Conservation (phyloP, 202 grass and related monocot genomes). For the Bolboschoenoplectus hybrid region DNA sequence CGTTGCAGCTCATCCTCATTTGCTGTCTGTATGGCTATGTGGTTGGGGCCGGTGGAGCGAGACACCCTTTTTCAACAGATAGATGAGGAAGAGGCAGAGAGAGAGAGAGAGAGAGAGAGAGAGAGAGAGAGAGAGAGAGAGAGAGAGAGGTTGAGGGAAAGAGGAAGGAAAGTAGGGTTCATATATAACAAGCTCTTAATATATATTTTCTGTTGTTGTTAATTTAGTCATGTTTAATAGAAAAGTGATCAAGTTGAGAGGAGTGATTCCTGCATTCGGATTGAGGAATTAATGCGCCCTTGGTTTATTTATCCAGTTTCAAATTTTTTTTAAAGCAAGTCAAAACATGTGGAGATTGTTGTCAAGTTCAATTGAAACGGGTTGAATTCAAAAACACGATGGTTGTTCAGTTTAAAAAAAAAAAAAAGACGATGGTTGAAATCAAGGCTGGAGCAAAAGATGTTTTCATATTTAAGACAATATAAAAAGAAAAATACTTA, state of each 20-base stretch:
- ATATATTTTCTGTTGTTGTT: constrained; percentile 1
- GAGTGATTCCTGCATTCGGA: neutral
- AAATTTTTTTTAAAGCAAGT: neutral
- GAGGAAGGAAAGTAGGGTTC: neutral
- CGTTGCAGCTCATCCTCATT: constrained; percentile 76
- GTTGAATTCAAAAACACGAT: too few species aligned
- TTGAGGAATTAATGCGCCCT: neutral
- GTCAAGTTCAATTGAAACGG: neutral
- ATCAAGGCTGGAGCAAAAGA: too few species aligned
- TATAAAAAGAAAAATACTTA: too few species aligned
- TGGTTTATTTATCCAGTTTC: neutral
- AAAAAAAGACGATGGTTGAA: too few species aligned
- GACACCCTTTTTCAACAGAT: neutral
- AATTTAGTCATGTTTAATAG: neutral
- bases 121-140: too few species aligned
- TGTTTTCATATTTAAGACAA: too few species aligned
- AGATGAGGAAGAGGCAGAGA: too few species aligned
- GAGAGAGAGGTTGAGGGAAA: neutral
- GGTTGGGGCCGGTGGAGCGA: neutral
- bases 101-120: neutral
- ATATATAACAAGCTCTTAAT: constrained; percentile 26
- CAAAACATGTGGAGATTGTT: neutral
- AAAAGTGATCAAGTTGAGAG: neutral
- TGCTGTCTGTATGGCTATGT: neutral
- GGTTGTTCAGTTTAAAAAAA: too few species aligned